Conservation (phyloP, 768 basidiomycete species). For the Scleroderma citrinum region DNA sequence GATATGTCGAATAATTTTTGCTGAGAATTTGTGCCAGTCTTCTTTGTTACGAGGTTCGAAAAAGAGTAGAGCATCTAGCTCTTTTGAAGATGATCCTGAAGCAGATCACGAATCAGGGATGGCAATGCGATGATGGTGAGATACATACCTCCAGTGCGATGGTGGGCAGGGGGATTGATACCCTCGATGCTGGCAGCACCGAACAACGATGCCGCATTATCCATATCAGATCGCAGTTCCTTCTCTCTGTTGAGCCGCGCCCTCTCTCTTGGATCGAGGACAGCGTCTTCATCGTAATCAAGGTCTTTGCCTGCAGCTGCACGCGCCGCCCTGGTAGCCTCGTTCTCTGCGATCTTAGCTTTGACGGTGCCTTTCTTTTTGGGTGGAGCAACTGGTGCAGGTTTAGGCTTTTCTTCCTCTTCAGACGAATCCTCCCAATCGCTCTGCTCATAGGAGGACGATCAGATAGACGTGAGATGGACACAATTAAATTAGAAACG, state of each 20-base stretch:
- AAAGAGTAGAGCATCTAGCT: conserved; percentile 67
- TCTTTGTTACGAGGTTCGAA: conserved; percentile 84
- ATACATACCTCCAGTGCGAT: no score
- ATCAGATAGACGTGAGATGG: not conserved
- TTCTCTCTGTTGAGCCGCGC: conserved; percentile 69
- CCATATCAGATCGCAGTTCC: conserved; percentile 84
- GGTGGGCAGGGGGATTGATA: conserved; percentile 23
- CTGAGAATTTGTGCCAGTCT: conserved; percentile 74
- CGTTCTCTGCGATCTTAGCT: conserved; percentile 89
- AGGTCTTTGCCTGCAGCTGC: conserved; percentile 37
- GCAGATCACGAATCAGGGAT: not conserved
- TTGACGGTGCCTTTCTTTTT: conserved; percentile 94
- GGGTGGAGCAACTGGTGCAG: conserved; percentile 54
- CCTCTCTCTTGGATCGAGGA: conserved; percentile 76
- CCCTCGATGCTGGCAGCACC: conserved; percentile 66
- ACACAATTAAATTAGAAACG: conserved; percentile 19
- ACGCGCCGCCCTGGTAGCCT: conserved; percentile 59
- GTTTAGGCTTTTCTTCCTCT: conserved; percentile 49
- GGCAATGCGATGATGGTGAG: not conserved
- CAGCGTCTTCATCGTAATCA: conserved; percentile 67
- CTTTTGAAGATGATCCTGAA: conserved; percentile 60
- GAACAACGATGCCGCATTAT: conserved; percentile 75
- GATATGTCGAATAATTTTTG: conserved; percentile 65
- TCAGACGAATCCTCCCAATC: conserved; percentile 92
- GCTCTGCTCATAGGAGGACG: conserved; percentile 45